phyloP scores from a whole-genome alignment of 2,329 filamentous ascomycete genomes.

The Penicillium decumbens region DNA sequence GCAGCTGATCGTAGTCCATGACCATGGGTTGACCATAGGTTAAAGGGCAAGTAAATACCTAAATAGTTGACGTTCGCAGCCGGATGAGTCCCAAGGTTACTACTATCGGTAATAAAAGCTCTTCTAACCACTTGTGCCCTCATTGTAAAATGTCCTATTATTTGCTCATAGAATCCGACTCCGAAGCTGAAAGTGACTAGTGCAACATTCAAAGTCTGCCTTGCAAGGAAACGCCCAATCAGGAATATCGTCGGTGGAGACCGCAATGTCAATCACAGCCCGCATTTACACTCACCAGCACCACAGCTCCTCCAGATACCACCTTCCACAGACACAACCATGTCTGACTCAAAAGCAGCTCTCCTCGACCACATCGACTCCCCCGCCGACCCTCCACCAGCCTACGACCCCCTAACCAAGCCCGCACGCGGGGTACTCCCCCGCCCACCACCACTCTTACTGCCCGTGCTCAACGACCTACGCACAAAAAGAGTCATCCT shows the following conservation, averaged over 20 bases:
- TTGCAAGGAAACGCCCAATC: not conserved
- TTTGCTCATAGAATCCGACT: too few relatives aligned
- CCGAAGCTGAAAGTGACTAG: too few relatives aligned
- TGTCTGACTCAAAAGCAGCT: constrained; percentile 30
- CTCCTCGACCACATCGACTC: constrained; percentile 21
- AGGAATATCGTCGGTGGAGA: constrained; percentile 1
- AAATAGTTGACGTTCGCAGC: too few relatives aligned
- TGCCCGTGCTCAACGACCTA: constrained; percentile 74
- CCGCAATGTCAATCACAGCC: not conserved
- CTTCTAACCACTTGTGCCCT: too few relatives aligned
- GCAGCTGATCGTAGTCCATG: too few relatives aligned
- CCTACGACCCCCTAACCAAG: constrained; percentile 29
- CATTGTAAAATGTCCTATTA: too few relatives aligned
- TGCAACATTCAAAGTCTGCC: too few relatives aligned
- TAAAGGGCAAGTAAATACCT: too few relatives aligned
- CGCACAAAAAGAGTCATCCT: constrained; percentile 78
- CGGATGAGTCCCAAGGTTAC: too few relatives aligned
- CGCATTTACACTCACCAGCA: not conserved
- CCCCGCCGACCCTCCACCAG: constrained; percentile 30
- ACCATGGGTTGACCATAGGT: too few relatives aligned
- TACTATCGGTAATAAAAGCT: too few relatives aligned
- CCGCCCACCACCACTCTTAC: constrained; percentile 59
- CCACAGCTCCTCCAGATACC: not conserved
- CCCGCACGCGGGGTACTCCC: constrained; percentile 26
- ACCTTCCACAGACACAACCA: constrained; percentile 10